phyloP scores from a whole-genome alignment of 129 eudicot species.

The Heracleum sosnowskyi region DNA sequence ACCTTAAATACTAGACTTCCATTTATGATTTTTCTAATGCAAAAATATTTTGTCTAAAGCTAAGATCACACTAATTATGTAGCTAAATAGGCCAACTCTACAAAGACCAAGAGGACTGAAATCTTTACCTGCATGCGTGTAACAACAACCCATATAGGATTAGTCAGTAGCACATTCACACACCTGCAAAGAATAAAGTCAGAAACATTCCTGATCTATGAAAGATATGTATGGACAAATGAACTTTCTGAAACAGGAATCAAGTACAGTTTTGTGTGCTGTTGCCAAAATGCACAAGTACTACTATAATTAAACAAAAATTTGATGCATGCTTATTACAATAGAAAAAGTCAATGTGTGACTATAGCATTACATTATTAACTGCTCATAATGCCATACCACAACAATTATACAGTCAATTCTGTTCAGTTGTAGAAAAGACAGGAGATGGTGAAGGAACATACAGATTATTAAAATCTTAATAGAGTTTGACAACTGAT shows the following conservation, averaged over 20 bases:
- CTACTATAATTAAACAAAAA: background rate
- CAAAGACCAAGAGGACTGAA: background rate
- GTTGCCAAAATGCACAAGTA: background rate
- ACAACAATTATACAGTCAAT: background rate
- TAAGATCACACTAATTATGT: constrained; percentile 3
- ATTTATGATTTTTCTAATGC: background rate
- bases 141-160: constrained; percentile 98
- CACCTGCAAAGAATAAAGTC: constrained; percentile 47
- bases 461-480: background rate
- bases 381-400: background rate
- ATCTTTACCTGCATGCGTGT: constrained; percentile 91
- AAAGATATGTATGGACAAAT: constrained; percentile 3
- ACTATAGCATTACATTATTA: background rate
- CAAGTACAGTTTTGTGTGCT: background rate
- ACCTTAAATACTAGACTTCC: background rate
- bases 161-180: constrained; percentile 92
- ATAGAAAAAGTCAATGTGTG: background rate
- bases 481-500: background rate
- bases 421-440: background rate
- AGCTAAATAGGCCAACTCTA: background rate
- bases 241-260: background rate
- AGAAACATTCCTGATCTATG: constrained; percentile 10
- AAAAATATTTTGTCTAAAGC: background rate
- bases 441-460: background rate
- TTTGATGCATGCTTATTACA: background rate